phyloP scores from a whole-genome alignment of 345 rosid genomes.

The Pelargonium nanum region DNA sequence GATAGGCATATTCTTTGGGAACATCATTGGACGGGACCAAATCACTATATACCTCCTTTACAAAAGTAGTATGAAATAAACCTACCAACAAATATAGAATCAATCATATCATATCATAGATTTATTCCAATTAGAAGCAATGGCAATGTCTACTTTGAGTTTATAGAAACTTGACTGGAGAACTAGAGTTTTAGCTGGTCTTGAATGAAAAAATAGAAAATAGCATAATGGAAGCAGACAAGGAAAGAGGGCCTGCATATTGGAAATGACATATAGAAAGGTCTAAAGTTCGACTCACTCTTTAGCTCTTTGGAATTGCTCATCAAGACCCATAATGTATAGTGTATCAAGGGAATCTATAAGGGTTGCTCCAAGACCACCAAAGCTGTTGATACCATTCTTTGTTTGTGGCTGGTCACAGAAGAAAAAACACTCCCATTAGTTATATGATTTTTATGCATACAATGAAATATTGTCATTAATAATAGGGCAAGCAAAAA shows the following conservation, averaged over 20 bases:
- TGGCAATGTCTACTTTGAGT: neutral
- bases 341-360: constrained; percentile 79
- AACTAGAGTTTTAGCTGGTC: neutral
- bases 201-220: no score
- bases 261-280: neutral
- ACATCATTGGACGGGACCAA: neutral
- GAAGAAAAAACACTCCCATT: constrained; percentile 4
- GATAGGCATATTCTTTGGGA: neutral
- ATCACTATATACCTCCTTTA: neutral
- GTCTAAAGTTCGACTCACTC: constrained; percentile 44
- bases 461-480: constrained; percentile 3
- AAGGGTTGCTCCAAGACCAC: constrained; percentile 96
- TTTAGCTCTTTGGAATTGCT: constrained; percentile 77
- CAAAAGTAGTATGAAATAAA: neutral
- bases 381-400: constrained; percentile 88
- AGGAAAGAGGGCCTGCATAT: neutral
- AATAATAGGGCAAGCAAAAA: neutral
- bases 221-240: neutral
- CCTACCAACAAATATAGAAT: neutral
- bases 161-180: neutral
- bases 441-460: neutral
- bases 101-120: neutral
- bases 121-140: neutral
- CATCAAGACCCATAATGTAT: constrained; percentile 84
- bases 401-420: constrained; percentile 62